Evolutionary conservation across 495 filamentous ascomycete genomes (phyloP).

Genomic region (Parmelia sp.): DNA sequence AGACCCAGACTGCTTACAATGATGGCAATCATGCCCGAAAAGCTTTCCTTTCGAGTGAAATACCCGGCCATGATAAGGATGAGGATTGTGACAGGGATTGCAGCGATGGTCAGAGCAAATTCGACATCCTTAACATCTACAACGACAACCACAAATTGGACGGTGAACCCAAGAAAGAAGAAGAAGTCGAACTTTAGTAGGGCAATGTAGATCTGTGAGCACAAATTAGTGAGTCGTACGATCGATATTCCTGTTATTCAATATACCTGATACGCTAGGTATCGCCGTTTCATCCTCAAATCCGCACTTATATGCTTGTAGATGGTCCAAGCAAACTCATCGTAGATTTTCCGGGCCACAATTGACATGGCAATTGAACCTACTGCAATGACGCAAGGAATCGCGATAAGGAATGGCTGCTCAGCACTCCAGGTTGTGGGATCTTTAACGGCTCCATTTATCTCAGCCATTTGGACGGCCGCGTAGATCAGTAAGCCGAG

Average conservation of each 20-base stretch:
- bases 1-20: slow-evolving; percentile 50
- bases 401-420: slow-evolving; percentile 72
- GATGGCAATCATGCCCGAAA: slow-evolving; percentile 65
- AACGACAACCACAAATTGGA: slow-evolving; percentile 94
- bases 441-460: slow-evolving; percentile 61
- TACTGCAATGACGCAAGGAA: slow-evolving; percentile 75
- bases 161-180: slow-evolving; percentile 97
- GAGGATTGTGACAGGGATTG: slow-evolving; percentile 81
- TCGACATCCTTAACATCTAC: slow-evolving; percentile 61
- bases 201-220: slow-evolving; percentile 82
- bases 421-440: slow-evolving; percentile 55
- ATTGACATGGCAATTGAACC: slow-evolving; percentile 65
- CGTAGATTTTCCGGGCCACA: slow-evolving; percentile 88
- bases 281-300: slow-evolving; percentile 91
- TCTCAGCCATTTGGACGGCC: slow-evolving; percentile 84
- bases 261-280: slow-evolving; percentile 86
- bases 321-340: slow-evolving; percentile 98
- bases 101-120: slow-evolving; percentile 78
- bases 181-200: slow-evolving; percentile 99
- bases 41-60: slow-evolving; percentile 76
- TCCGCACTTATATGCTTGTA: slow-evolving; percentile 99
- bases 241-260: background rate
- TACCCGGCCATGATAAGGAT: slow-evolving; percentile 79
- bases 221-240: slow-evolving; percentile 31
- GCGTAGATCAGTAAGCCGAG: slow-evolving; percentile 85